Evolutionary conservation across 2,329 filamentous ascomycete species (phyloP).

Genomic region (Trichoderma koningiopsis): DNA sequence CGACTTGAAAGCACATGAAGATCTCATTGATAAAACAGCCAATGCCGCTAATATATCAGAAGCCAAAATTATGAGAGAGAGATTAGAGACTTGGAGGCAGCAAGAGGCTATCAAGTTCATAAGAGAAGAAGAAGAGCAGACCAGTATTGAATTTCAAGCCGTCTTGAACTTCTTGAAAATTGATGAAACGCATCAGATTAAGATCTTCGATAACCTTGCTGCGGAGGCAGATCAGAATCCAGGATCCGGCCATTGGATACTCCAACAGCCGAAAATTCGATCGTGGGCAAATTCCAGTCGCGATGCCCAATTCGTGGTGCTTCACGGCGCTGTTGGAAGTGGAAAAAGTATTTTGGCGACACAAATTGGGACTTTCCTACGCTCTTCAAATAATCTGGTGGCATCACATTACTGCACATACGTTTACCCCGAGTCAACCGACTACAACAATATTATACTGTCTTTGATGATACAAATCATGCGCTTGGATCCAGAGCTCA

Average conservation of each 20-base stretch:
- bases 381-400: slow-evolving; percentile 27
- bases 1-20: slow-evolving; percentile 17
- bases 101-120: background rate
- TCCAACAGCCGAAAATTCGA: slow-evolving; percentile 33
- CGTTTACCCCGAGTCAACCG: slow-evolving; percentile 35
- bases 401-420: slow-evolving; percentile 41
- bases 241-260: slow-evolving; percentile 41
- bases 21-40: slow-evolving; percentile 8
- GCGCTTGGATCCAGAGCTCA: slow-evolving; percentile 27
- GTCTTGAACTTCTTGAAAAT: slow-evolving; percentile 37
- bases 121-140: slow-evolving; percentile 1
- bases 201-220: slow-evolving; percentile 35
- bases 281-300: slow-evolving; percentile 33
- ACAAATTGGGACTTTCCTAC: slow-evolving; percentile 37
- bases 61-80: background rate
- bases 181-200: slow-evolving; percentile 38
- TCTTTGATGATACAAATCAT: slow-evolving; percentile 39
- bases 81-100: slow-evolving; percentile 10
- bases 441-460: slow-evolving; percentile 39
- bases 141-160: background rate
- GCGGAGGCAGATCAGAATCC: slow-evolving; percentile 33
- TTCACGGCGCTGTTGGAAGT: slow-evolving; percentile 40
- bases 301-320: slow-evolving; percentile 34
- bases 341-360: slow-evolving; percentile 42
- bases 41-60: background rate